These are phyloP conservation scores for Strobilomyces confusus DNA, from an alignment of 768 basidiomycete species.

Conservation along the genomic window DNA sequence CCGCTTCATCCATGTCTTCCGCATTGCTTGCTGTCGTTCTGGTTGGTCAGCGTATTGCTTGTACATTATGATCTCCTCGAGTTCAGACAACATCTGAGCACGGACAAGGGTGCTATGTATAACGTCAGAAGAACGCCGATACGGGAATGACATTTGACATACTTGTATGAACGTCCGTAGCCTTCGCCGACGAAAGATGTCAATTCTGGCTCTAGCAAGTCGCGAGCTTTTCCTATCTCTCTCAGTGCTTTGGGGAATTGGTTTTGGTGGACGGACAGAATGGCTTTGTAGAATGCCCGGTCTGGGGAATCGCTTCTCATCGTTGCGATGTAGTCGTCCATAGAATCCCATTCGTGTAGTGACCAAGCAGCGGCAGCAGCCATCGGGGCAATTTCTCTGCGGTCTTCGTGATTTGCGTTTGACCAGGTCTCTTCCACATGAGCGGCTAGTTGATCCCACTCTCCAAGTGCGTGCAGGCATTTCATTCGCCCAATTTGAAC, in stretches of 20 bases:
- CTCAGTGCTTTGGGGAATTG: slow-evolving; percentile 87
- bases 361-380: slow-evolving; percentile 98
- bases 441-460: slow-evolving; percentile 88
- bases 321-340: slow-evolving; percentile 94
- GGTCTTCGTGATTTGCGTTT: slow-evolving; percentile 76
- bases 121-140: slow-evolving; percentile 11
- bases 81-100: slow-evolving; percentile 96
- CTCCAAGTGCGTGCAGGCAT: slow-evolving; percentile 93
- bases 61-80: slow-evolving; percentile 96
- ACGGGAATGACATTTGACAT: slow-evolving; percentile 24
- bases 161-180: slow-evolving; percentile 98
- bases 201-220: slow-evolving; percentile 86
- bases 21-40: slow-evolving; percentile 84
- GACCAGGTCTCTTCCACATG: slow-evolving; percentile 89
- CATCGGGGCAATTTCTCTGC: slow-evolving; percentile 90
- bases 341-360: slow-evolving; percentile 93
- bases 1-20: slow-evolving; percentile 98
- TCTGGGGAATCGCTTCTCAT: slow-evolving; percentile 95
- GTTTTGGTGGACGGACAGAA: slow-evolving; percentile 93
- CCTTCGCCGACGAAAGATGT: slow-evolving; percentile 91
- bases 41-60: slow-evolving; percentile 94
- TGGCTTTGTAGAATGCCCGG: slow-evolving; percentile 93
- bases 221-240: slow-evolving; percentile 91
- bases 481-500: slow-evolving; percentile 90
- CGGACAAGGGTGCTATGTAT: slow-evolving; percentile 87